Conservation (phyloP, 2,329 filamentous ascomycete genomes). For the Aspergillaceae sp. region DNA sequence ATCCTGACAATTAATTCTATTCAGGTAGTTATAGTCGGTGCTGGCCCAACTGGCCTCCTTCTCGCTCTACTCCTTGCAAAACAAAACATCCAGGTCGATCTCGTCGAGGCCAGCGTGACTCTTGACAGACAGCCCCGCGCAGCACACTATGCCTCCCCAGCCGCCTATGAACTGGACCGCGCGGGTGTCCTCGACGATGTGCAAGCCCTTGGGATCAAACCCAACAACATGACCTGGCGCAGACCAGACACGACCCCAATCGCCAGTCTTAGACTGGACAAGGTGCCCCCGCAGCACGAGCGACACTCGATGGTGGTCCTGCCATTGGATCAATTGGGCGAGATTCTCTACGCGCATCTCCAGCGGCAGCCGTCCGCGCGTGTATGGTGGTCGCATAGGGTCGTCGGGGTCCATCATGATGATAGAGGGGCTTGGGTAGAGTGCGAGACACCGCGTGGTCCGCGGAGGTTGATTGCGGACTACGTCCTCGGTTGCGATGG, state of each 20-base stretch:
- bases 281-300: slow-evolving; percentile 15
- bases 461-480: slow-evolving; percentile 31
- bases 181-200: slow-evolving; percentile 52
- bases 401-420: slow-evolving; percentile 42
- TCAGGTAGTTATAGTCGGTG: slow-evolving; percentile 24
- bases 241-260: slow-evolving; percentile 30
- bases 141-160: slow-evolving; percentile 53
- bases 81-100: slow-evolving; percentile 22
- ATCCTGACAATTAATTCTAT: not conserved
- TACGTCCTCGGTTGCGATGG: slow-evolving; percentile 53
- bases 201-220: slow-evolving; percentile 34
- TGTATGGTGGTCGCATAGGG: slow-evolving; percentile 42
- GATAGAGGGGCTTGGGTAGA: slow-evolving; percentile 37
- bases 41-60: slow-evolving; percentile 25
- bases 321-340: slow-evolving; percentile 37
- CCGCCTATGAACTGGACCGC: slow-evolving; percentile 49
- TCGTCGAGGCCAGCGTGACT: slow-evolving; percentile 46
- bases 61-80: slow-evolving; percentile 24
- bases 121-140: slow-evolving; percentile 55
- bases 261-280: slow-evolving; percentile 19
- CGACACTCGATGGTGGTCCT: slow-evolving; percentile 36
- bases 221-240: slow-evolving; percentile 39
- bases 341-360: slow-evolving; percentile 35
- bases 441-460: slow-evolving; percentile 9
- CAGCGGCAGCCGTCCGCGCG: slow-evolving; percentile 23